phyloP scores from a whole-genome alignment of 352 stramenopile species.

The Phytophthora pseudosyringae region DNA sequence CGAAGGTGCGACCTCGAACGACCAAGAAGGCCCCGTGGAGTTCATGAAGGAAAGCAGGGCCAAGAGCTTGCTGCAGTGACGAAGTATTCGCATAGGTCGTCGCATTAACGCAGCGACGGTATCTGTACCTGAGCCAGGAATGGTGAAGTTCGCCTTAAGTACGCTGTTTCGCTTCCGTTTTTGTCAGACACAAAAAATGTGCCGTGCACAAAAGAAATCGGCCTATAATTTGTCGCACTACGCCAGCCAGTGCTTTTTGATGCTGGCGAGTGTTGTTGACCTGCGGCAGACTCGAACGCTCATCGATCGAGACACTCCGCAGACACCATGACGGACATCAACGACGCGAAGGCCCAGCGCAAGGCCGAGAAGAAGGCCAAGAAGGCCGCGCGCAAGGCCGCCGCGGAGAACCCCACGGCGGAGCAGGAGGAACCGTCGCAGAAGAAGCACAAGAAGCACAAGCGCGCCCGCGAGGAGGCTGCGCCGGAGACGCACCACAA shows the following conservation, averaged over 20 bases:
- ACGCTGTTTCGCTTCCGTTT: too few species aligned
- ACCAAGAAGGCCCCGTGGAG: too few species aligned
- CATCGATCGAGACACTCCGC: conserved; percentile 9
- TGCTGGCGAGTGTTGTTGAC: conserved; percentile 14
- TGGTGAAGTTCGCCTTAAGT: too few species aligned
- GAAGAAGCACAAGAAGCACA: conserved; percentile 42
- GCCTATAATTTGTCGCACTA: neutral
- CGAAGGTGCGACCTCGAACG: too few species aligned
- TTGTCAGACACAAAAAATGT: too few species aligned
- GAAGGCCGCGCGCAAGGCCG: conserved; percentile 47
- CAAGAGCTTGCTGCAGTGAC: too few species aligned
- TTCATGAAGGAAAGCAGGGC: too few species aligned
- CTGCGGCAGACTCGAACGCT: conserved; percentile 30
- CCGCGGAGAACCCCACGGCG: conserved; percentile 6
- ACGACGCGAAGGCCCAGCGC: conserved; percentile 46
- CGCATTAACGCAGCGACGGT: too few species aligned
- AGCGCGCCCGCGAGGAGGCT: conserved; percentile 39
- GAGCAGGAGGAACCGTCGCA: conserved; percentile 1
- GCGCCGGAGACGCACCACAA: conserved; percentile 45
- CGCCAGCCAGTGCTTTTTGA: conserved; percentile 23
- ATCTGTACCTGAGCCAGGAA: too few species aligned
- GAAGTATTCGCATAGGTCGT: too few species aligned
- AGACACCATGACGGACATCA: conserved; percentile 40
- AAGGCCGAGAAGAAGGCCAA: conserved; percentile 56
- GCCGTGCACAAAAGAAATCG: too few species aligned